A percentile compares a stretch with the other conserved stretches of the same genome.
phyloP scores from a whole-genome alignment of 345 rosid species.

The Leavenworthia alabamica region DNA sequence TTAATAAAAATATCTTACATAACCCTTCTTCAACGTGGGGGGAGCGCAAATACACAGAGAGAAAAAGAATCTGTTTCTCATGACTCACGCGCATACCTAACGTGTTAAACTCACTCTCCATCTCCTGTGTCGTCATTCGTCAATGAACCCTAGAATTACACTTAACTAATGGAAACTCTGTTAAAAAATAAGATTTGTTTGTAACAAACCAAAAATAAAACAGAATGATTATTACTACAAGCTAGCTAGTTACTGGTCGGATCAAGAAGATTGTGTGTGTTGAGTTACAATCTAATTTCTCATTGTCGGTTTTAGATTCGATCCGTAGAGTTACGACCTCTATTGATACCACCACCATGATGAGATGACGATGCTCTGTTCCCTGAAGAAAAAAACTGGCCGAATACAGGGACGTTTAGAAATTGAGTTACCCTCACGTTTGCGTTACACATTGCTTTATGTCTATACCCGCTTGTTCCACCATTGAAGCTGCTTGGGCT shows the following conservation, averaged over 20 bases:
- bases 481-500: slow-evolving; percentile 98
- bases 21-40: slow-evolving; percentile 34
- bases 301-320: neutral
- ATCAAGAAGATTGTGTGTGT: neutral
- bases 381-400: slow-evolving; percentile 51
- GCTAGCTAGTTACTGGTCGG: neutral
- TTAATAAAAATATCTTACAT: slow-evolving; percentile 8
- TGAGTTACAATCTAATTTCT: neutral
- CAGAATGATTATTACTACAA: slow-evolving; percentile 5
- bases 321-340: slow-evolving; percentile 25
- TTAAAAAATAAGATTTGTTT: no score
- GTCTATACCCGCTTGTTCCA: slow-evolving; percentile 59
- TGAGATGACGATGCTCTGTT: slow-evolving; percentile 1
- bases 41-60: slow-evolving; percentile 25
- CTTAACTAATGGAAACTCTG: neutral
- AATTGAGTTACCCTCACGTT: slow-evolving; percentile 64
- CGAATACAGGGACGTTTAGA: slow-evolving; percentile 59
- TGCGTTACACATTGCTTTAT: slow-evolving; percentile 69
- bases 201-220: neutral
- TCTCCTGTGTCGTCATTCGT: neutral
- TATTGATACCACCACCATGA: slow-evolving; percentile 20
- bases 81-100: slow-evolving; percentile 13
- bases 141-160: neutral
- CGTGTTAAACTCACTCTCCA: slow-evolving; percentile 11
- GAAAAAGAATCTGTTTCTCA: slow-evolving; percentile 1